These are phyloP conservation scores for Phlyctochytrium planicorne DNA, from an alignment of 192 early-diverging fungal species.

Conservation along the genomic window DNA sequence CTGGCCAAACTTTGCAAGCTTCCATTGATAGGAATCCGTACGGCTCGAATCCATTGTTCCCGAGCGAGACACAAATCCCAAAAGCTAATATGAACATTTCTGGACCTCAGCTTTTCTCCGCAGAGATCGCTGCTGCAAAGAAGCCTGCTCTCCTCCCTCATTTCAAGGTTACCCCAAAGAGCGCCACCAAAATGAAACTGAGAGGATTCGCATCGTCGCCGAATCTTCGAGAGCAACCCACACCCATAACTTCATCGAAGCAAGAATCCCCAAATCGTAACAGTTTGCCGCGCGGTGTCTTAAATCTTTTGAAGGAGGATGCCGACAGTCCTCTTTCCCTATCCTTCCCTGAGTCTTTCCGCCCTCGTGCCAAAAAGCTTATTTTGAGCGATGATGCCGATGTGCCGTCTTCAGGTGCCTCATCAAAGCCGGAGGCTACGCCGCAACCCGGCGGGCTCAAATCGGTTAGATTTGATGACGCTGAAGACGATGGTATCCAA, in stretches of 20 bases:
- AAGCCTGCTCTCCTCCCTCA: constrained; percentile 70
- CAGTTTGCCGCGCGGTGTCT: constrained; percentile 8
- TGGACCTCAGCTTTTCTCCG: constrained; percentile 25
- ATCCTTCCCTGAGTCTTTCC: constrained; percentile 17
- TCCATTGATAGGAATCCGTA: constrained; percentile 85
- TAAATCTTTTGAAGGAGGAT: constrained; percentile 7
- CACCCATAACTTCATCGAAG: constrained; percentile 1
- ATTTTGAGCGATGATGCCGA: constrained; percentile 19
- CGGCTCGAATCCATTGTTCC: constrained; percentile 79
- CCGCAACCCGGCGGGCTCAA: background rate
- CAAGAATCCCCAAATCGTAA: background rate
- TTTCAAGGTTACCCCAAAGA: constrained; percentile 72
- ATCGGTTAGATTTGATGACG: background rate
- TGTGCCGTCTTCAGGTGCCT: background rate
- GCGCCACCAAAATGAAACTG: constrained; percentile 67
- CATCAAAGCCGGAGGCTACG: constrained; percentile 19
- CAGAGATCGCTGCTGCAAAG: constrained; percentile 46
- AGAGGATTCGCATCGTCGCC: constrained; percentile 66
- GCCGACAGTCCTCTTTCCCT: constrained; percentile 5
- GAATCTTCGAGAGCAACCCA: constrained; percentile 7
- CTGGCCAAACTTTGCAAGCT: constrained; percentile 56
- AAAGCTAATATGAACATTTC: constrained; percentile 13
- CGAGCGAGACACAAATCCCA: background rate
- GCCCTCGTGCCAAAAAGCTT: constrained; percentile 31
- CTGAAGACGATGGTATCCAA: background rate